These are phyloP conservation scores for Colletotrichum viniferum DNA, from an alignment of 2,329 filamentous ascomycete species.

Conservation along the genomic window DNA sequence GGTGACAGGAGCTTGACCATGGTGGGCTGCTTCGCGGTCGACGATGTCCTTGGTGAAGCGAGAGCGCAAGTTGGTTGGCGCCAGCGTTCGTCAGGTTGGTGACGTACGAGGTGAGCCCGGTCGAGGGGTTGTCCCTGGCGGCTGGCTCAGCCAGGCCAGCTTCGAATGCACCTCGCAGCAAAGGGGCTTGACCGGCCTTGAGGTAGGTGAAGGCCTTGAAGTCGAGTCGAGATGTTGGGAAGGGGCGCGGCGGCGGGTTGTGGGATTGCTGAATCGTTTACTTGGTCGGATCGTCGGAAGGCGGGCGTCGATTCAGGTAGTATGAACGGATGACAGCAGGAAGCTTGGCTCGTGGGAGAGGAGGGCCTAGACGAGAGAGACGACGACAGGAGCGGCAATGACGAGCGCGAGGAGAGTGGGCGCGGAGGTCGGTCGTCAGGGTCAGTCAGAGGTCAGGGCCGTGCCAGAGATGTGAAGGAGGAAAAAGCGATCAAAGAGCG, in stretches of 20 bases:
- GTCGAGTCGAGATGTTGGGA: not conserved
- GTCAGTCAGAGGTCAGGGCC: not conserved
- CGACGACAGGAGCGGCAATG: not conserved
- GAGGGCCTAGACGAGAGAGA: not conserved
- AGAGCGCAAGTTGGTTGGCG: not conserved
- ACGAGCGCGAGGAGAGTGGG: not conserved
- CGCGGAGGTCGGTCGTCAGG: not conserved
- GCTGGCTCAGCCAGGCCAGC: slow-evolving; percentile 19
- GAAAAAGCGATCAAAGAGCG: not conserved
- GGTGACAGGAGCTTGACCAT: slow-evolving; percentile 38
- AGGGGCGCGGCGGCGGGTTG: not conserved
- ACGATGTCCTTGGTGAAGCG: not conserved
- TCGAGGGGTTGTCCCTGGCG: not conserved
- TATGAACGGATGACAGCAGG: not conserved
- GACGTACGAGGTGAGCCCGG: not conserved
- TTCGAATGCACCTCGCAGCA: not conserved
- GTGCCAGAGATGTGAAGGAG: not conserved
- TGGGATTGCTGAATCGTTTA: not conserved
- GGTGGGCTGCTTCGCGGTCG: not conserved
- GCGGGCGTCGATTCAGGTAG: not conserved
- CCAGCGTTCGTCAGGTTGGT: not conserved
- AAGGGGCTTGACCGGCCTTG: not conserved
- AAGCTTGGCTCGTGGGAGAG: not conserved
- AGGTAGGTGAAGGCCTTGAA: not conserved
- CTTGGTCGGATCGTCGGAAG: not conserved